These are phyloP conservation scores for Chlorella vulgaris DNA, from an alignment of 139 green algal genomes.

Conservation along the genomic window DNA sequence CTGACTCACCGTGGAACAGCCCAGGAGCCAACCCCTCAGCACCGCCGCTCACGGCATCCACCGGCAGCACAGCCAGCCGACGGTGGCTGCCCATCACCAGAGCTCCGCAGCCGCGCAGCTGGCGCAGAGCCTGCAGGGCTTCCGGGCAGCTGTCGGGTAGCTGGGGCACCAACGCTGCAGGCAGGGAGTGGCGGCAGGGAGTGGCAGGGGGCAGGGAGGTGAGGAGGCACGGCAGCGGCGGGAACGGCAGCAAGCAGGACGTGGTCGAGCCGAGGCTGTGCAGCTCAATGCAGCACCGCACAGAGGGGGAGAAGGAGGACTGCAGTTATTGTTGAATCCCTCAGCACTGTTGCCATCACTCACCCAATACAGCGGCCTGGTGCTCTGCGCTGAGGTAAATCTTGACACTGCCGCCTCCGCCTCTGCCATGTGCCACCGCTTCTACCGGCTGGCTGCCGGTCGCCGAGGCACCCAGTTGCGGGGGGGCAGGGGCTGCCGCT, in stretches of 20 bases:
- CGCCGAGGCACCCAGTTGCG: background rate
- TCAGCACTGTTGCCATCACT: too few species aligned
- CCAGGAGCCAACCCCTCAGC: background rate
- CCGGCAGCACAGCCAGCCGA: background rate
- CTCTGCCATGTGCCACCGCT: background rate
- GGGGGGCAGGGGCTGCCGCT: background rate
- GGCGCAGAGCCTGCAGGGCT: background rate
- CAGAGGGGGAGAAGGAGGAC: too few species aligned
- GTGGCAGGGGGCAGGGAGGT: background rate
- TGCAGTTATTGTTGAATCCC: too few species aligned
- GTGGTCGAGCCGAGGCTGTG: background rate
- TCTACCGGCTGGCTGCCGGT: background rate
- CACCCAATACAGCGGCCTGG: slow-evolving; percentile 32
- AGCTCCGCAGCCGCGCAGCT: background rate
- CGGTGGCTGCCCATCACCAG: slow-evolving; percentile 8
- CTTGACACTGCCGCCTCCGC: slow-evolving; percentile 15
- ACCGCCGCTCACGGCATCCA: background rate
- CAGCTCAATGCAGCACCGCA: too few species aligned
- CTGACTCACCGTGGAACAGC: background rate
- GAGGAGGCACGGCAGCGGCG: background rate
- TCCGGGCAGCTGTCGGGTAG: background rate
- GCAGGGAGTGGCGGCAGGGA: background rate
- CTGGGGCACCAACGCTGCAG: slow-evolving; percentile 11
- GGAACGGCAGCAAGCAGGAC: background rate
- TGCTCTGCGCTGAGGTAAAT: slow-evolving; percentile 30